Evolutionary conservation across 345 rosid species (phyloP), one percentile per base, ranked within the genome.

Genomic region (Orychophragmus violaceus): DNA sequence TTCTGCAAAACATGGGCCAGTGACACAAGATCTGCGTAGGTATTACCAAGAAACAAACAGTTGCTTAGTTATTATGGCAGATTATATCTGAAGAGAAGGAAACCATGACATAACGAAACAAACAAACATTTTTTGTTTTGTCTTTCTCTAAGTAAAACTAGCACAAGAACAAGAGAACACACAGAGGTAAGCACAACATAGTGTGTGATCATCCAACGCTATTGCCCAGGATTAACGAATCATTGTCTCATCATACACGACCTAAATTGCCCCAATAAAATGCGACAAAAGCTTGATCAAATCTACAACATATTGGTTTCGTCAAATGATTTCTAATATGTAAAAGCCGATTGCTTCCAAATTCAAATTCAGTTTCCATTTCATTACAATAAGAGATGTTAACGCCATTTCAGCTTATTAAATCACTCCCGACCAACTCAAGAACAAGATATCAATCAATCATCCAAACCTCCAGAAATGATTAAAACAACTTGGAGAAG

Each of bases 1-100:
- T 88, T 94, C 74, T 90, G 97, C 52, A 94, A 80, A 49, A 83
- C 87, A 79, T 82, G 74, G 3, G 99, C 91, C 55, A 90, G 60
- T 2, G 95, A 81, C 63, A 90, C 97, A 66, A 94, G 80, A 79
- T 85, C 97, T 90, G 4, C 39, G 50, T 5, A 68, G 10, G 6
- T 14, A 41, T 6, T 21, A 67, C 19, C 25, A 59, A 74, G 24
- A 66, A 48, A 24, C 2, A 66, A 48, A 24, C 2, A 12, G 14
- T 52, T 32, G 42, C 27, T 59, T 53, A 1, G 10, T 23, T 37
- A 9, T 10, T 9, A 7, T 14, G 8, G 7, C 2, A 1, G 42
- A 51, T 30, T 1, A 29, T 17, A 22, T 19, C 12, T 45, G 21
- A 55, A 55, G 5, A 8, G 35, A 59, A 59, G 7, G 2, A 36